A percentile compares a stretch with the other conserved stretches of the same genome.
These are phyloP conservation scores for Ceratocystis destructans DNA, from an alignment of 2,329 filamentous ascomycete genomes.

Conservation along the genomic window DNA sequence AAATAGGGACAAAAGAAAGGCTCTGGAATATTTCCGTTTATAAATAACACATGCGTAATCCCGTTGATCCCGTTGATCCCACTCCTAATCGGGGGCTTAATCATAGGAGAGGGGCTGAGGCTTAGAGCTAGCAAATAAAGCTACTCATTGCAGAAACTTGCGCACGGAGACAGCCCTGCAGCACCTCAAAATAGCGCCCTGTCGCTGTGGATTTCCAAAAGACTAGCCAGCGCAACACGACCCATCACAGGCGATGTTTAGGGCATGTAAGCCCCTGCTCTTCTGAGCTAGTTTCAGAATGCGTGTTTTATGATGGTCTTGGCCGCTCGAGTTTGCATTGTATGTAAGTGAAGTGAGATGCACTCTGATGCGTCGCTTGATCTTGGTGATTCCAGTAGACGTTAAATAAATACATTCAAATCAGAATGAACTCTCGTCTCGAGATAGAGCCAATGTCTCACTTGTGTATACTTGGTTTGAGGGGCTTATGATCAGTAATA, in stretches of 20 bases:
- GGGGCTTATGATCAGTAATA: not conserved
- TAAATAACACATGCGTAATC: not conserved
- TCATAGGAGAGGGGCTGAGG: not conserved
- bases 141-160: not conserved
- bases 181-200: not conserved
- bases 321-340: no score
- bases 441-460: no score
- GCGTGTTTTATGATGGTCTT: not conserved
- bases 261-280: not conserved
- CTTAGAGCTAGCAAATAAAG: not conserved
- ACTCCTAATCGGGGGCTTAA: not conserved
- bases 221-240: not conserved
- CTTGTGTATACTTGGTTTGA: not conserved
- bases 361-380: no score
- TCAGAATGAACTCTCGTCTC: no score
- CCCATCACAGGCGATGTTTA: not conserved
- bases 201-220: not conserved
- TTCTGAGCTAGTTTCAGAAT: slow-evolving; percentile 3
- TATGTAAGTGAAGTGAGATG: no score
- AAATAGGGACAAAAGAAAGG: not conserved
- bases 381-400: no score
- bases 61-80: not conserved
- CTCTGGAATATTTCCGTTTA: slow-evolving; percentile 1
- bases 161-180: not conserved
- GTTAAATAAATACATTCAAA: no score